These are phyloP conservation scores for Emergomyces orientalis DNA, from an alignment of 2,329 filamentous ascomycete species.

Conservation along the genomic window DNA sequence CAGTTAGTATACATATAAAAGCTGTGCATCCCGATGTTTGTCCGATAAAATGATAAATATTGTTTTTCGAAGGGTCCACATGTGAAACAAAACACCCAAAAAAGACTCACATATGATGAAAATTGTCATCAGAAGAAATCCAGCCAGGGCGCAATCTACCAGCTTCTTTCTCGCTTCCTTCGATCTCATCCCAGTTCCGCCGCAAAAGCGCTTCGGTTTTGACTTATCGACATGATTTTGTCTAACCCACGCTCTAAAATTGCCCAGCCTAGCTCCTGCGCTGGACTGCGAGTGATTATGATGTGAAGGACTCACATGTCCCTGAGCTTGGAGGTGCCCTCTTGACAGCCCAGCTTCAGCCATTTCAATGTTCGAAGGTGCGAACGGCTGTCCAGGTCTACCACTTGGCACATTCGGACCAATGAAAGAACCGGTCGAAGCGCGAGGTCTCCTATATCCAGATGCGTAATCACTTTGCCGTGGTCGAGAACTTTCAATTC, in stretches of 20 bases:
- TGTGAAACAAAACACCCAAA: background rate
- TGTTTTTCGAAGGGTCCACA: background rate
- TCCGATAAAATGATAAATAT: background rate
- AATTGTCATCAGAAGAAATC: slow-evolving; percentile 50
- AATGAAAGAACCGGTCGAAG: slow-evolving; percentile 21
- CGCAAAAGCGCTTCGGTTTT: slow-evolving; percentile 15
- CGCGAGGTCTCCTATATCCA: slow-evolving; percentile 14
- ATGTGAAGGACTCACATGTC: background rate
- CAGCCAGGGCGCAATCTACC: slow-evolving; percentile 56
- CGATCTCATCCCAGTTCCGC: slow-evolving; percentile 14
- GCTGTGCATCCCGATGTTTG: background rate
- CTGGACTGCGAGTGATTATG: background rate
- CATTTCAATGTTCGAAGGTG: slow-evolving; percentile 4
- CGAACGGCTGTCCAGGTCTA: slow-evolving; percentile 11
- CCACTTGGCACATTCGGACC: slow-evolving; percentile 15
- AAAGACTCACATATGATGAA: slow-evolving; percentile 54
- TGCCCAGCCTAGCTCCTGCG: background rate
- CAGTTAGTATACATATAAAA: background rate
- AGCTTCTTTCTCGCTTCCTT: slow-evolving; percentile 36
- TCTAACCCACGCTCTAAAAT: slow-evolving; percentile 10
- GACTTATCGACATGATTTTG: slow-evolving; percentile 9
- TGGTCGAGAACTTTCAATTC: background rate
- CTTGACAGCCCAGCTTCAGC: background rate
- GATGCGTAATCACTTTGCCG: background rate
- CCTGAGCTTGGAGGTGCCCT: background rate